Percentiles rank a stretch among this genome's conserved stretches.
These are phyloP conservation scores for Amanita pseudoporphyria DNA, from an alignment of 768 basidiomycete genomes.

Conservation along the genomic window DNA sequence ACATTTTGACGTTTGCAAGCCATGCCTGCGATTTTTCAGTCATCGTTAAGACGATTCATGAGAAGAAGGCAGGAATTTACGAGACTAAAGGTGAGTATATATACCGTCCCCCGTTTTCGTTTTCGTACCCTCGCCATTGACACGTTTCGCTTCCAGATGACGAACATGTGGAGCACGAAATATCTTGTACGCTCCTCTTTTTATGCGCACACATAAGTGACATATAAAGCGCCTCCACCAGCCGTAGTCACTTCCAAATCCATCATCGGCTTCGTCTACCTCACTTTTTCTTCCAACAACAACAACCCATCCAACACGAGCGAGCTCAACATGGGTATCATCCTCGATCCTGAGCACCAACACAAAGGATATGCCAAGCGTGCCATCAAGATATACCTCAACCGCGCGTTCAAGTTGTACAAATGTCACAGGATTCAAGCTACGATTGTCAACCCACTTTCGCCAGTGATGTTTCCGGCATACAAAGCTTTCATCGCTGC, in stretches of 20 bases:
- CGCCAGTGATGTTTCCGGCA: conserved; percentile 20
- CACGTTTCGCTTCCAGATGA: background rate
- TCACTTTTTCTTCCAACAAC: conserved; percentile 21
- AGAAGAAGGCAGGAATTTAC: background rate
- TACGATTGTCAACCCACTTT: conserved; percentile 43
- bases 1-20: conserved; percentile 31
- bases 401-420: conserved; percentile 35
- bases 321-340: conserved; percentile 50
- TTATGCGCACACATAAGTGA: background rate
- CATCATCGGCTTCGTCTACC: conserved; percentile 35
- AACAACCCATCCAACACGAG: conserved; percentile 22
- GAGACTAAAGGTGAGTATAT: background rate
- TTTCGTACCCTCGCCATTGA: background rate
- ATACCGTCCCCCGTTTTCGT: no score
- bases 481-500: conserved; percentile 1
- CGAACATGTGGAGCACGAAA: background rate
- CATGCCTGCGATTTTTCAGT: conserved; percentile 31
- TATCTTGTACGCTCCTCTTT: background rate
- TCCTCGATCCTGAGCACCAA: conserved; percentile 28
- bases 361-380: conserved; percentile 34
- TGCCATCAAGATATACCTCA: conserved; percentile 34
- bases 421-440: conserved; percentile 45
- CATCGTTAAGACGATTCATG: conserved; percentile 16
- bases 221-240: background rate
- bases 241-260: background rate